Evolutionary conservation across 2,329 filamentous ascomycete genomes (phyloP).

Genomic region (Fusarium sp.): DNA sequence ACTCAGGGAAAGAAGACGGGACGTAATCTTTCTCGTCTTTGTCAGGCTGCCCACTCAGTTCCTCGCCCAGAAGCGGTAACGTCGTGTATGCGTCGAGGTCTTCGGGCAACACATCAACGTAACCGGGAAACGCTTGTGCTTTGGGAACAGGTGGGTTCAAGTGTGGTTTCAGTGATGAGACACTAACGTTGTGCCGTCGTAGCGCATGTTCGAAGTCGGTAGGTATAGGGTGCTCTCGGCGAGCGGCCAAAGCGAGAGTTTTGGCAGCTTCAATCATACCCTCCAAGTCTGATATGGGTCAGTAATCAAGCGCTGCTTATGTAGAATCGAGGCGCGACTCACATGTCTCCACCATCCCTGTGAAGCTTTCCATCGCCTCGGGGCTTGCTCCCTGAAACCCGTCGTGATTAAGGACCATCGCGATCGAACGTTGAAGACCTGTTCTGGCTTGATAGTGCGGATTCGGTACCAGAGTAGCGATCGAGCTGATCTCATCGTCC

Average conservation of each 20-base stretch:
- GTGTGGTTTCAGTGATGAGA: slow-evolving; percentile 66
- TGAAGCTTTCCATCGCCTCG: slow-evolving; percentile 70
- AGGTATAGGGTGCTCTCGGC: slow-evolving; percentile 65
- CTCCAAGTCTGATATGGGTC: slow-evolving; percentile 57
- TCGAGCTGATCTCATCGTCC: slow-evolving; percentile 34
- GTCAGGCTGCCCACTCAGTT: slow-evolving; percentile 69
- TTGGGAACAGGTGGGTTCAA: slow-evolving; percentile 63
- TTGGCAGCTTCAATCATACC: slow-evolving; percentile 63
- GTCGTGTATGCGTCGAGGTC: slow-evolving; percentile 56
- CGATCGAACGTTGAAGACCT: slow-evolving; percentile 66
- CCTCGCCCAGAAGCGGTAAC: slow-evolving; percentile 61
- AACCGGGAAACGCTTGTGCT: slow-evolving; percentile 54
- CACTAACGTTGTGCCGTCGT: slow-evolving; percentile 62
- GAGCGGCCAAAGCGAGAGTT: slow-evolving; percentile 59
- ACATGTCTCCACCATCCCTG: slow-evolving; percentile 68
- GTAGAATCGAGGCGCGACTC: slow-evolving; percentile 41
- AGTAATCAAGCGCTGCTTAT: neutral
- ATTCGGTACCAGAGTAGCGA: slow-evolving; percentile 45
- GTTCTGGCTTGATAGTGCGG: slow-evolving; percentile 50
- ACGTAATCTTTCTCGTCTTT: slow-evolving; percentile 68
- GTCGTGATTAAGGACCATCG: slow-evolving; percentile 66
- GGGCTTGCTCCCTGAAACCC: slow-evolving; percentile 67
- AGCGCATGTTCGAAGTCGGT: slow-evolving; percentile 68
- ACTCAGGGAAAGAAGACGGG: slow-evolving; percentile 68
- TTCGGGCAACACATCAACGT: slow-evolving; percentile 52